Conservation (phyloP, 345 rosid genomes). For the Eutrema yunnanense region DNA sequence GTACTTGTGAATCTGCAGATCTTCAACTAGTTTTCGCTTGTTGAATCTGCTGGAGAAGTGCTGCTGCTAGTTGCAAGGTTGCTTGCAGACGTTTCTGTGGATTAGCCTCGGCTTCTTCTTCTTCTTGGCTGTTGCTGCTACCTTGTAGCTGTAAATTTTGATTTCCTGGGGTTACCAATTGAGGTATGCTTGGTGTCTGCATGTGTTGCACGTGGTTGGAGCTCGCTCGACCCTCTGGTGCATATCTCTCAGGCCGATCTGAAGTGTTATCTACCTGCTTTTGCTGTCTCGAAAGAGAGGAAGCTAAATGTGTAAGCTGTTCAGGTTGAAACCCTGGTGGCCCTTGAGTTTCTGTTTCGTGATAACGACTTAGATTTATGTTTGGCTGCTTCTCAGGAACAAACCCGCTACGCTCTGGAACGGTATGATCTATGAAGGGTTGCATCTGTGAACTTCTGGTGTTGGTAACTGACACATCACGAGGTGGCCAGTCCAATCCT, state of each 20-base stretch:
- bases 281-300: conserved; percentile 64
- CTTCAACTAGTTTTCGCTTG: conserved; percentile 60
- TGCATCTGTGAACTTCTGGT: conserved; percentile 38
- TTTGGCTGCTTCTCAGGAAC: conserved; percentile 34
- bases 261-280: conserved; percentile 34
- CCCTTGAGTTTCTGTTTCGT: conserved; percentile 34
- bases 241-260: conserved; percentile 41
- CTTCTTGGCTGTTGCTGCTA: conserved; percentile 35
- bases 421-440: conserved; percentile 20
- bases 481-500: conserved; percentile 43
- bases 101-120: conserved; percentile 63
- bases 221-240: conserved; percentile 40
- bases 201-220: conserved; percentile 42
- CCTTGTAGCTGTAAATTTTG: conserved; percentile 34
- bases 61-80: conserved; percentile 87
- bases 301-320: conserved; percentile 66
- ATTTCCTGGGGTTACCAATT: conserved; percentile 27
- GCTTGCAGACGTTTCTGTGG: conserved; percentile 92
- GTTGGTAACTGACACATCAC: conserved; percentile 30
- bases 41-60: conserved; percentile 95
- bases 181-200: conserved; percentile 29
- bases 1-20: background rate
- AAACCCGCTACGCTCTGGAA: conserved; percentile 31
- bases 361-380: conserved; percentile 27
- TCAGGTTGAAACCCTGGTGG: conserved; percentile 49